Evolutionary conservation across 2,329 filamentous ascomycete species (phyloP).

Genomic region (Fusarium tupiense): DNA sequence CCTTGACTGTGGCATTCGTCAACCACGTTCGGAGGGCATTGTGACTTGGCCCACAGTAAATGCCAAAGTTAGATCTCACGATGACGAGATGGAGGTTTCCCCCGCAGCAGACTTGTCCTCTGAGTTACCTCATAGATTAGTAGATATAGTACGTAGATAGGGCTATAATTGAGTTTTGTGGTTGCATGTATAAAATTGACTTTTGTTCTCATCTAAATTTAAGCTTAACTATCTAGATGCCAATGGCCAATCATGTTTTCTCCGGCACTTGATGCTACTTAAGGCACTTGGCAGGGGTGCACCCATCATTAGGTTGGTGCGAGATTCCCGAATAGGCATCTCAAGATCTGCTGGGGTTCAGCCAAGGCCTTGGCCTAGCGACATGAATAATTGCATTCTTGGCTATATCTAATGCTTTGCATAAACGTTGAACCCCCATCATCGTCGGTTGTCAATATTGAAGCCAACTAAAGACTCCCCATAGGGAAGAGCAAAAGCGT

Average conservation of each 20-base stretch:
- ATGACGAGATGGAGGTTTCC: neutral
- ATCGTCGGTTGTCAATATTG: neutral
- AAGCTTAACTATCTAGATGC: neutral
- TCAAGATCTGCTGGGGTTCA: neutral
- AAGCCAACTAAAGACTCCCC: too few relatives aligned
- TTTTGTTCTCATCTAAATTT: neutral
- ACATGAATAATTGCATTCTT: neutral
- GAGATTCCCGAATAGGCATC: neutral
- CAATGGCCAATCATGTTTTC: constrained; percentile 2
- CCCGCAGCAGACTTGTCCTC: neutral
- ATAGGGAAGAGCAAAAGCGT: neutral
- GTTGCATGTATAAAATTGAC: neutral
- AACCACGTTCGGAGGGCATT: neutral
- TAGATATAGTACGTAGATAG: neutral
- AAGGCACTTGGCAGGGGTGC: neutral
- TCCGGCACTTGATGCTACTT: neutral
- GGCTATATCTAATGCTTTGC: neutral
- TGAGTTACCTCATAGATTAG: neutral
- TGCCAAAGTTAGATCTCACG: neutral
- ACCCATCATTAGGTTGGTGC: neutral
- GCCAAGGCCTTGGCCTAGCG: constrained; percentile 20
- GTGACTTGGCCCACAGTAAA: neutral
- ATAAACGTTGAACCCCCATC: neutral
- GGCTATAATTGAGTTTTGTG: neutral
- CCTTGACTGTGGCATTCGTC: neutral